These are phyloP conservation scores for Penicillium crystallinum DNA, from an alignment of 495 filamentous ascomycete species.

Conservation along the genomic window DNA sequence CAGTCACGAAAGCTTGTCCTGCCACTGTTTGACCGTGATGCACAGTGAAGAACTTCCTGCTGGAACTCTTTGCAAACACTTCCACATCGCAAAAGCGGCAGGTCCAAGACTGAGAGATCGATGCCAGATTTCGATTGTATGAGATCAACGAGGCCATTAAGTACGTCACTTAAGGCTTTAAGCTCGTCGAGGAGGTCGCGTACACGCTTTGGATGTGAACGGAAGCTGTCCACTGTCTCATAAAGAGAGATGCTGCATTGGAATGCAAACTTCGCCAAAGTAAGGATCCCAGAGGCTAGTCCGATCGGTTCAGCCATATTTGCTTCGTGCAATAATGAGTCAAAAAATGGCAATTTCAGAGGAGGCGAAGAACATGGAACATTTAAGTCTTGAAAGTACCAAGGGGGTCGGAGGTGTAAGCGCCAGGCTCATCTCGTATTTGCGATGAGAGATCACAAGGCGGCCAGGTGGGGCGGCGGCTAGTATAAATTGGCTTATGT, in stretches of 20 bases:
- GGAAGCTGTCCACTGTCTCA: constrained; percentile 37
- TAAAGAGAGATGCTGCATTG: constrained; percentile 35
- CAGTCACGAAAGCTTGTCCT: constrained; percentile 26
- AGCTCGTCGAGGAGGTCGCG: constrained; percentile 40
- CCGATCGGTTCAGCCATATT: neutral
- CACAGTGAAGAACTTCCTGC: constrained; percentile 18
- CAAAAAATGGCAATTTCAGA: no score
- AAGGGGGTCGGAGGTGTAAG: no score
- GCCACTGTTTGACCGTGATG: constrained; percentile 9
- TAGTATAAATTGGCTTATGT: no score
- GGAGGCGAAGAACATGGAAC: no score
- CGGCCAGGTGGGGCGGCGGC: no score
- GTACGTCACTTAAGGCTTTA: constrained; percentile 32
- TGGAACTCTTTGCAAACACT: constrained; percentile 25
- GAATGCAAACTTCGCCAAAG: constrained; percentile 35
- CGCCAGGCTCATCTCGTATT: no score
- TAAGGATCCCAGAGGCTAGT: neutral
- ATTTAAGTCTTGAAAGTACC: no score
- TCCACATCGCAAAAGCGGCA: constrained; percentile 24
- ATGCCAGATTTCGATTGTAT: constrained; percentile 11
- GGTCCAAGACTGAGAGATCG: constrained; percentile 13
- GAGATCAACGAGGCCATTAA: constrained; percentile 29
- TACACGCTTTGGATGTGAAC: constrained; percentile 30
- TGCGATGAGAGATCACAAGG: no score
- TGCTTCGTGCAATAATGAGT: no score